Evolutionary conservation across 2,329 filamentous ascomycete genomes (phyloP), one percentile per base, ranked within the genome.

Genomic region (Aotearoamyces nothofagi): DNA sequence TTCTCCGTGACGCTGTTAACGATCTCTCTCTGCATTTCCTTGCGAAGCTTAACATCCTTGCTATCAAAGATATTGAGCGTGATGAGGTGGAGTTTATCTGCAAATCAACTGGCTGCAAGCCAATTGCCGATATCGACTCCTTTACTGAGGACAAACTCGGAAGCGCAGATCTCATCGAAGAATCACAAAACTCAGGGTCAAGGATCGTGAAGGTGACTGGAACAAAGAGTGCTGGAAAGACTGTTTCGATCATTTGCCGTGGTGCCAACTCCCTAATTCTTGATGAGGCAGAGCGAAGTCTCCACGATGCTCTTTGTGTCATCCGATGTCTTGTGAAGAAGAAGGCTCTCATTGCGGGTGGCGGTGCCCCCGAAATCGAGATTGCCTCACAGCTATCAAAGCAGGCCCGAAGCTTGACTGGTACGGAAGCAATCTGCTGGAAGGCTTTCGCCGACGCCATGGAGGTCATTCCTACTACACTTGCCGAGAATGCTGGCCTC

Each of bases 21-120:
- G 90, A 98, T 46, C 69, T 98, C 33, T 92, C 83, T 37, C 69
- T 98, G 39, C 90, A 98, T 61, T 98, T 98, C 69, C 68, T 98
- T 39, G 83, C 90, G 47, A 93, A 94, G 56, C 77, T 96, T 39
- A 87, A 87, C 57, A 98, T 98, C 44, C 66, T 96, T 39, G 81
- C 80, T 25, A 69, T 98, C 56, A 98, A 96, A 66, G 90, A 98
- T 42, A 92, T 98, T 46, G 90, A 98, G 65, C 78, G 90, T 38
- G 90, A 98, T 49, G 90, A 98, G 59, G 84, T 98, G 35, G 90
- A 98, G 56, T 98, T 98, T 57, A 81, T 98, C 55, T 96, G 87
- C 80, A 98, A 96, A 62, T 92, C 81, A 37, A 92, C 87, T 19
- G 90, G 90, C 46, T 98, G 90, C 73, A 98, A 98, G 63, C 90